A percentile compares a stretch with the other conserved stretches of the same genome.
phyloP scores from a whole-genome alignment of 2,329 filamentous ascomycete species.

The Bipolaris cookei region DNA sequence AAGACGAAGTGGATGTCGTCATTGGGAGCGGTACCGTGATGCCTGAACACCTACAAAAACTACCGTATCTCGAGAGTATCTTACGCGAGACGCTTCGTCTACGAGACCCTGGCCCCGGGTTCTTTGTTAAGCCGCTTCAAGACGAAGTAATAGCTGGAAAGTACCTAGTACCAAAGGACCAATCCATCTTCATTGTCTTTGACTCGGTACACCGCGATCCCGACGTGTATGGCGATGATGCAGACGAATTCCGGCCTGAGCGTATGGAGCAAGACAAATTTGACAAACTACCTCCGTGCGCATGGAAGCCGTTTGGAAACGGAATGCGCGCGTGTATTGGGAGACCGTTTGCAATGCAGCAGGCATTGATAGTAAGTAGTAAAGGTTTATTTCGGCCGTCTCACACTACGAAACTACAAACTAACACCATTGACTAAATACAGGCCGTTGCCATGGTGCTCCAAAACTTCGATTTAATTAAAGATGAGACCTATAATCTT shows the following conservation, averaged over 20 bases:
- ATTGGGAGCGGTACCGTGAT: neutral
- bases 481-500: too few species aligned
- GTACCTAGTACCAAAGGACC: neutral
- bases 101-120: constrained; percentile 58
- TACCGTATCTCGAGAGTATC: constrained; percentile 54
- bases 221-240: constrained; percentile 23
- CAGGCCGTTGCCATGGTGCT: neutral
- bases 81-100: constrained; percentile 62
- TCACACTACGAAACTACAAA: too few species aligned
- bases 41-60: constrained; percentile 41
- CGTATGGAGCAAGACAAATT: constrained; percentile 27
- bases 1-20: constrained; percentile 32
- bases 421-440: neutral
- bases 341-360: constrained; percentile 31
- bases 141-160: constrained; percentile 20
- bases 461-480: constrained; percentile 14
- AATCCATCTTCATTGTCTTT: neutral
- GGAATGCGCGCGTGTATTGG: constrained; percentile 33
- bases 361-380: constrained; percentile 6
- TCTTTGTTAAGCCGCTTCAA: constrained; percentile 42
- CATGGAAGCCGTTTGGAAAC: constrained; percentile 28
- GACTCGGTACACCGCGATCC: constrained; percentile 26
- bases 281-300: constrained; percentile 13
- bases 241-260: constrained; percentile 26
- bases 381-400: too few species aligned